Base-by-base conservation (phyloP, 805 yeast genomes). In the Wickerhamiella qilinensis region DNA sequence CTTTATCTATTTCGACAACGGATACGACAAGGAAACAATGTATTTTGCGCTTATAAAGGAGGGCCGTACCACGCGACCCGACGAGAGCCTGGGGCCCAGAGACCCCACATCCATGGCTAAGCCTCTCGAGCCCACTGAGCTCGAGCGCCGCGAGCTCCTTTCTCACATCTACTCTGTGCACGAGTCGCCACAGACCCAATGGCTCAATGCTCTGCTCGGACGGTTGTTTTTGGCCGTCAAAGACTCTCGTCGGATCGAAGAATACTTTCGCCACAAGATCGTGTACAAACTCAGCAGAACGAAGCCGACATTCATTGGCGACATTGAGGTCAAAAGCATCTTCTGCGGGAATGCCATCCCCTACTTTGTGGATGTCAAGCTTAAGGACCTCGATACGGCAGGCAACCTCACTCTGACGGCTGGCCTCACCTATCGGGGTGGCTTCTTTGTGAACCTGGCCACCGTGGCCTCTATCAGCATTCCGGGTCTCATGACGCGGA, bases 181-280 rank as follows among this genome's bases (percentile, higher is more conserved):
- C 48, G 84, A 83, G 2, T 91, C 84, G 50, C 57, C 79, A 21
- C 78, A 82, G 18, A 75, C 93, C 0, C 75, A 81, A 51, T 91
- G 97, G 98, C 56, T 91, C 18, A 91, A 91, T 57, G 95, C 94
- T 0, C 44, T 86, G 2, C 47, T 81, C 12, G 97, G 97, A 0
- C 65, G 98, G 41, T 46, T 88, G 11, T 91, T 86, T 51, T 60
- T 91, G 30, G 70, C 84, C 0, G 58, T 82, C 4, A 84, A 85
- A 49, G 67, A 73, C 36, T 85, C 97, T 0, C 73, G 72, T 11
- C 63, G 65, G 12, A 67, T 85, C 48, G 75, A 76, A 37, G 62
- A 67, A 36, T 68, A 65, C 36, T 63, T 86, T 33, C 65, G 69
- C 36, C 58, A 62, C 2, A 77, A 70, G 51, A 67, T 91, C 20